phyloP scores from a whole-genome alignment of 805 yeast species.

The Kuraishia molischiana region DNA sequence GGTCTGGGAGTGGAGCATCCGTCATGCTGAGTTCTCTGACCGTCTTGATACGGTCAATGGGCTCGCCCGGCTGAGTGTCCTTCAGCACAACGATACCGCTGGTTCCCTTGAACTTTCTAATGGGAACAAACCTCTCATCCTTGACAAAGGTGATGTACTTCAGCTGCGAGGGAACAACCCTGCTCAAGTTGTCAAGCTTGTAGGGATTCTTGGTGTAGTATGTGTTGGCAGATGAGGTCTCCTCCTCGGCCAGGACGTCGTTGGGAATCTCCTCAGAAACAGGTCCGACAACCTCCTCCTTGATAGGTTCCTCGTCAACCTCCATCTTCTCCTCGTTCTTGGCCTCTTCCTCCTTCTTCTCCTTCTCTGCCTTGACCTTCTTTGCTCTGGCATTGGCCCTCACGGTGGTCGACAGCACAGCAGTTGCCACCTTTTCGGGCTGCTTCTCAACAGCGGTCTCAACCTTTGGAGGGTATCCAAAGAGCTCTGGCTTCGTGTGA shows the following conservation, averaged over 20 bases:
- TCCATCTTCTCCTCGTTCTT: conserved; percentile 19
- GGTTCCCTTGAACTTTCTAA: conserved; percentile 61
- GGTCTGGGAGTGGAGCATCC: conserved; percentile 68
- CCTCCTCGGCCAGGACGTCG: conserved; percentile 27
- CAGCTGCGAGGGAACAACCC: conserved; percentile 86
- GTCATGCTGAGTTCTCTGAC: conserved; percentile 68
- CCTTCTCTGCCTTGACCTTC: conserved; percentile 43
- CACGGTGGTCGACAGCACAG: conserved; percentile 88
- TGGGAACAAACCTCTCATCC: conserved; percentile 72
- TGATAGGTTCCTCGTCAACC: conserved; percentile 19
- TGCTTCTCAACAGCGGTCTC: conserved; percentile 74
- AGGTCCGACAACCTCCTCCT: conserved; percentile 23
- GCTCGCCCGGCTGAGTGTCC: conserved; percentile 53
- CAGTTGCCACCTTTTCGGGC: conserved; percentile 84
- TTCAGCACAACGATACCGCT: conserved; percentile 65
- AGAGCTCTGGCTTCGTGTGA: conserved; percentile 68
- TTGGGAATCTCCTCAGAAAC: conserved; percentile 6
- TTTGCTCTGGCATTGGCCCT: conserved; percentile 91
- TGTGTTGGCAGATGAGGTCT: conserved; percentile 29
- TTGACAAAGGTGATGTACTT: conserved; percentile 71
- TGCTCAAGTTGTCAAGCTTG: conserved; percentile 66
- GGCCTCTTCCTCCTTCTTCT: conserved; percentile 43
- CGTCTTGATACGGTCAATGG: conserved; percentile 64
- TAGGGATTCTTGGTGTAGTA: conserved; percentile 53
- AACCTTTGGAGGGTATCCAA: conserved; percentile 82